A percentile compares a stretch with the other conserved stretches of the same genome.
Conservation (phyloP, 208 protist species). For the Crithidia brevicula region DNA sequence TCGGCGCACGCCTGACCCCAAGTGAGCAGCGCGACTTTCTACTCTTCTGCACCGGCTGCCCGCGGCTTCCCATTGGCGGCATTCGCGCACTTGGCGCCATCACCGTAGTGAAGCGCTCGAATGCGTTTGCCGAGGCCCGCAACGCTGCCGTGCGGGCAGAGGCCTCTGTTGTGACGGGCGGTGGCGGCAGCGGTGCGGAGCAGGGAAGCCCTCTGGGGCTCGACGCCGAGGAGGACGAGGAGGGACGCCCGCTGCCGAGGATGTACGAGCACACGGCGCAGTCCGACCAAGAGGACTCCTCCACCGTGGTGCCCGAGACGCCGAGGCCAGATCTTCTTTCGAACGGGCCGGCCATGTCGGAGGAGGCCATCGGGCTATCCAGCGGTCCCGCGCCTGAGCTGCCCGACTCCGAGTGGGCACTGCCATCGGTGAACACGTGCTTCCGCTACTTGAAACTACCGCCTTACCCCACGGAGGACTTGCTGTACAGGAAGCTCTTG, state of each 20-base stretch:
- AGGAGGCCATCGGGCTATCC: conserved; percentile 4
- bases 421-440: conserved; percentile 93
- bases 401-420: conserved; percentile 66
- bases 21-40: conserved; percentile 87
- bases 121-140: conserved; percentile 49
- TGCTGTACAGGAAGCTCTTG: conserved; percentile 87
- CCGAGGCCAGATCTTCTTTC: conserved; percentile 5
- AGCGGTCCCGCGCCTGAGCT: conserved; percentile 2
- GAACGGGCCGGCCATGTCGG: conserved; percentile 12
- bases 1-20: conserved; percentile 69
- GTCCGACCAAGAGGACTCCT: conserved; percentile 25
- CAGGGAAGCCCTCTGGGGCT: conserved; percentile 1
- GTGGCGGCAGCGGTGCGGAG: conserved; percentile 5
- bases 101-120: conserved; percentile 85
- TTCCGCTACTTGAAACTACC: conserved; percentile 92
- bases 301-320: conserved; percentile 9
- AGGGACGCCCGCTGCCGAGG: neutral
- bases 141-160: conserved; percentile 20
- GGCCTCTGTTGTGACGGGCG: neutral
- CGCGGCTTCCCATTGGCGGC: conserved; percentile 84
- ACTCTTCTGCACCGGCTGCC: conserved; percentile 91
- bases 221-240: conserved; percentile 33
- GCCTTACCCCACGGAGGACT: conserved; percentile 82
- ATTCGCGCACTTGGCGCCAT: conserved; percentile 85
- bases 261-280: conserved; percentile 16